These are phyloP conservation scores for Lecanicillium sp. DNA, from an alignment of 2,329 filamentous ascomycete species.

Conservation along the genomic window DNA sequence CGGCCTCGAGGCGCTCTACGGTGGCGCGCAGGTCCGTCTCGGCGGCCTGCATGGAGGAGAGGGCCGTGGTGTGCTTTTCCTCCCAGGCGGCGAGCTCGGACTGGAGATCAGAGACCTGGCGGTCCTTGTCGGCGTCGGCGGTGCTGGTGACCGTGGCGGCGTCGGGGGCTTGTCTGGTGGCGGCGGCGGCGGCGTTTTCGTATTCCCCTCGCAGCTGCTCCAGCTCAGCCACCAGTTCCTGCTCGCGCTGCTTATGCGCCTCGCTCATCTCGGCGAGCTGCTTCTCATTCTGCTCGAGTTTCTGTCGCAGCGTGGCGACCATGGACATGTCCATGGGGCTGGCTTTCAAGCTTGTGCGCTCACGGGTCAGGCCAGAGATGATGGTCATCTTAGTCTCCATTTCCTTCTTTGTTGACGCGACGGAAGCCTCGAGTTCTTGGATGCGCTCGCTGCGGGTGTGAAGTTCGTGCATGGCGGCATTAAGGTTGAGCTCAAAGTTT, in stretches of 20 bases:
- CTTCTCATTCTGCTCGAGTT: constrained; percentile 79
- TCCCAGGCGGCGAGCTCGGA: constrained; percentile 70
- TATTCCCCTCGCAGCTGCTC: constrained; percentile 57
- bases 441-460: constrained; percentile 83
- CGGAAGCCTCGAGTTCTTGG: constrained; percentile 80
- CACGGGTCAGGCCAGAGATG: constrained; percentile 87
- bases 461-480: constrained; percentile 87
- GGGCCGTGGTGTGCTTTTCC: constrained; percentile 62
- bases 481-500: constrained; percentile 87
- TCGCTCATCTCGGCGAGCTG: constrained; percentile 71
- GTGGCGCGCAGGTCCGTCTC: constrained; percentile 68
- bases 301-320: constrained; percentile 78
- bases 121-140: constrained; percentile 38
- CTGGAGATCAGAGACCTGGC: constrained; percentile 61
- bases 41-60: constrained; percentile 64
- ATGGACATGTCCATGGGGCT: constrained; percentile 88
- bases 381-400: constrained; percentile 97
- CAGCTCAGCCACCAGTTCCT: constrained; percentile 66
- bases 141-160: not conserved
- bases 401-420: constrained; percentile 80
- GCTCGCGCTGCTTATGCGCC: constrained; percentile 65
- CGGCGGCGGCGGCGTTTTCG: constrained; percentile 15
- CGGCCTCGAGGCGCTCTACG: constrained; percentile 64
- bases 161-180: too few relatives aligned
- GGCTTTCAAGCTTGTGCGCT: constrained; percentile 79